A percentile compares a stretch with the other conserved stretches of the same genome.
Conservation (phyloP, 2,329 filamentous ascomycete genomes). For the Hypoxylon rubiginosum region DNA sequence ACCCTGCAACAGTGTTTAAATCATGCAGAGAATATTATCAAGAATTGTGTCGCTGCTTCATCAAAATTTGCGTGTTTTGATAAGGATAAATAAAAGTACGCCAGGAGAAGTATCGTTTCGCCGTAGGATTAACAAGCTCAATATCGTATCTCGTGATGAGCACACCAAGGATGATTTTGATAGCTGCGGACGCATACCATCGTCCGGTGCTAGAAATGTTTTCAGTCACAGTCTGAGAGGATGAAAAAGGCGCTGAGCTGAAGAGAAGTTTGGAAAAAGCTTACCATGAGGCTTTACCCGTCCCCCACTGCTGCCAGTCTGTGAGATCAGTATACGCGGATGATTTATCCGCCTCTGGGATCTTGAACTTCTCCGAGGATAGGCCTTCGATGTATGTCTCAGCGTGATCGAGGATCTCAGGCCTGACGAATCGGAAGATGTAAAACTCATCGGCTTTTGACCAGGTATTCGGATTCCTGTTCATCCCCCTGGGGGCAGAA, state of each 20-base stretch:
- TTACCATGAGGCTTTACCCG: neutral
- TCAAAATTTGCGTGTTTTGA: too few relatives aligned
- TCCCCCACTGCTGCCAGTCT: neutral
- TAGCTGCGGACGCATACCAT: conserved; percentile 18
- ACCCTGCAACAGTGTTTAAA: too few relatives aligned
- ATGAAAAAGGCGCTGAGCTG: too few relatives aligned
- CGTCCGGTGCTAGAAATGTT: conserved; percentile 14
- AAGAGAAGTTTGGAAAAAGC: neutral
- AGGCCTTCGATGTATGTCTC: neutral
- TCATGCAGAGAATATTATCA: too few relatives aligned
- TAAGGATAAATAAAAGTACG: conserved; percentile 11
- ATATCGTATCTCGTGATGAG: conserved; percentile 16
- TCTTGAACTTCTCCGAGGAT: neutral
- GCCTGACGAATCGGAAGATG: conserved; percentile 18
- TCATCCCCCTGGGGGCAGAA: conserved; percentile 17
- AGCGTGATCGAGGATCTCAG: neutral
- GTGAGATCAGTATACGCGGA: neutral
- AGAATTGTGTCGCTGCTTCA: too few relatives aligned
- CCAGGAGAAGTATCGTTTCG: neutral
- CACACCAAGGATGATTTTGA: conserved; percentile 18
- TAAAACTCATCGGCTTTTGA: conserved; percentile 3
- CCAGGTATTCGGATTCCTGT: conserved; percentile 1
- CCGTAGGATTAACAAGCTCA: conserved; percentile 12
- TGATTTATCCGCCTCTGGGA: neutral
- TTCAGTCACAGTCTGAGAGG: neutral